These are phyloP conservation scores for Puccinia coronata DNA, from an alignment of 1,284 basidiomycete genomes.

Conservation along the genomic window DNA sequence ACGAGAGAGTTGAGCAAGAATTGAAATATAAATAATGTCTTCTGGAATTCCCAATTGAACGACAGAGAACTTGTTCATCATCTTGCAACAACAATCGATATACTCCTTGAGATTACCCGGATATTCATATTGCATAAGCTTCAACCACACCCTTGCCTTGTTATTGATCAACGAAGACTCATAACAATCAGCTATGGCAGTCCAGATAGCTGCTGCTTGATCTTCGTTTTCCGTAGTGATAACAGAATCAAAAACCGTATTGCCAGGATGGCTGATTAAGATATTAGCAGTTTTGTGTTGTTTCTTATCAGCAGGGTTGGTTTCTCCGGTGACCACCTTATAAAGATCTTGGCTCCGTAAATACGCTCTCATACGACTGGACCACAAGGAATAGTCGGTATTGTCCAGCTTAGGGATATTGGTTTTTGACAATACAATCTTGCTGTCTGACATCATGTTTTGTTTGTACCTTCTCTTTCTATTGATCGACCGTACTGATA, in stretches of 20 bases:
- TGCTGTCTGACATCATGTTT: not conserved
- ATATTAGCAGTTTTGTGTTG: not conserved
- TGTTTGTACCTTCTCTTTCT: not conserved
- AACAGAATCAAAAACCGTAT: not conserved
- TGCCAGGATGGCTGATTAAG: not conserved
- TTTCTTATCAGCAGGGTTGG: not conserved
- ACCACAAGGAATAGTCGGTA: not conserved
- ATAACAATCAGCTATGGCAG: not conserved
- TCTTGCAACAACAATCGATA: not conserved
- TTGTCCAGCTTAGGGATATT: not conserved
- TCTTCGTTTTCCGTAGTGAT: slow-evolving; percentile 1
- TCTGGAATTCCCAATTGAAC: no score
- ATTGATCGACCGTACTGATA: not conserved
- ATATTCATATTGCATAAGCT: not conserved
- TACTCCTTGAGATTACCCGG: not conserved
- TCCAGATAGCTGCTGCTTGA: no score
- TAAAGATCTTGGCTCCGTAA: not conserved
- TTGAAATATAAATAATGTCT: not conserved
- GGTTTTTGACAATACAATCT: not conserved
- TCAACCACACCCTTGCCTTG: not conserved
- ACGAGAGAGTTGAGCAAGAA: not conserved
- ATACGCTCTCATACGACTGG: not conserved
- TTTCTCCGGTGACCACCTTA: not conserved
- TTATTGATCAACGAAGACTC: not conserved
- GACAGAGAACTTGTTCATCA: no score